Percentiles rank a stretch among this genome's conserved stretches.
Evolutionary conservation across 768 basidiomycete species (phyloP).

Genomic region (Lactifluus volemus): DNA sequence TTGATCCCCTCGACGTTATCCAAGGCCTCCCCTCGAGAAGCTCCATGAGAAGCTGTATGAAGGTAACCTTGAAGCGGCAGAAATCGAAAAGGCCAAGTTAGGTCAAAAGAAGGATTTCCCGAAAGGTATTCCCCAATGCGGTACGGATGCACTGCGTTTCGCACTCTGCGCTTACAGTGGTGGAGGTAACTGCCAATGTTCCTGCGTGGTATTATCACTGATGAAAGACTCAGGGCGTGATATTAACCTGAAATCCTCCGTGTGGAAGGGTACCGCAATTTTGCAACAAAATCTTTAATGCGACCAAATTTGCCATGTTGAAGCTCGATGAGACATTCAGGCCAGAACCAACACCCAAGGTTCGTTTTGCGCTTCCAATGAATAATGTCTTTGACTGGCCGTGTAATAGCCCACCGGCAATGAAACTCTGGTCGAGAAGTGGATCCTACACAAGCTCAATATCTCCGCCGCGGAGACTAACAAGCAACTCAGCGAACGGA

Average conservation of each 20-base stretch:
- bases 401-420: slow-evolving; percentile 65
- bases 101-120: slow-evolving; percentile 99
- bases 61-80: slow-evolving; percentile 90
- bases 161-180: slow-evolving; percentile 91
- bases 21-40: slow-evolving; percentile 70
- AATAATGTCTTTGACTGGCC: not conserved
- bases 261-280: slow-evolving; percentile 99
- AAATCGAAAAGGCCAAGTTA: slow-evolving; percentile 80
- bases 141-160: slow-evolving; percentile 93
- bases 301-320: slow-evolving; percentile 98
- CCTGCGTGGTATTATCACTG: not conserved
- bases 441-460: slow-evolving; percentile 94
- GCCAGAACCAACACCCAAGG: slow-evolving; percentile 62
- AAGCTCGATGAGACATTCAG: slow-evolving; percentile 83
- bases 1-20: slow-evolving; percentile 94
- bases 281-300: slow-evolving; percentile 99
- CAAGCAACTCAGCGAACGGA: slow-evolving; percentile 61
- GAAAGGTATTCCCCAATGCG: slow-evolving; percentile 97
- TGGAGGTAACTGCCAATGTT: slow-evolving; percentile 46
- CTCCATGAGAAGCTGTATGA: slow-evolving; percentile 80
- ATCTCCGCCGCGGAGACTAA: slow-evolving; percentile 71
- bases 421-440: slow-evolving; percentile 87
- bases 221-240: slow-evolving; percentile 59
- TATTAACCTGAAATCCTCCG: slow-evolving; percentile 95
- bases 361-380: slow-evolving; percentile 24